Evolutionary conservation across 345 rosid genomes (phyloP).

Genomic region (Lenwebbia sp.): DNA sequence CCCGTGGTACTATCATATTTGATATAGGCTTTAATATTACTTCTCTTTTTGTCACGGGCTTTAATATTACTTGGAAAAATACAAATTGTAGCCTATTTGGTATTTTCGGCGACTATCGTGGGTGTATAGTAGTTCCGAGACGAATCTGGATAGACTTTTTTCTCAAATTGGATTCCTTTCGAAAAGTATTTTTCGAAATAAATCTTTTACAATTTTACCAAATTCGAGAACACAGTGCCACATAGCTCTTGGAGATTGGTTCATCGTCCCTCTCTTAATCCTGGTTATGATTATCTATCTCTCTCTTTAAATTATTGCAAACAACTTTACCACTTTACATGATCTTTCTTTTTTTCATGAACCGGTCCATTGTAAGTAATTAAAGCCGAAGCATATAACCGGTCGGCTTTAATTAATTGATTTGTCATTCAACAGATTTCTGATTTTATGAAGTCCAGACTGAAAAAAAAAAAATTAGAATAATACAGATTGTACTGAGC

Average conservation of each 20-base stretch:
- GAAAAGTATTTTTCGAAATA: not conserved
- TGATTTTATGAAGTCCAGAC: not conserved
- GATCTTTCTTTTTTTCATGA: not conserved
- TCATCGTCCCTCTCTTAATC: not conserved
- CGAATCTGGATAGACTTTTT: not conserved
- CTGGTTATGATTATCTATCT: not conserved
- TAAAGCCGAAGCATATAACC: not conserved
- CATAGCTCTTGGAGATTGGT: not conserved
- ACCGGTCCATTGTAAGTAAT: not conserved
- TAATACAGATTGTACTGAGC: not conserved
- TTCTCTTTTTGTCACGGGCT: not conserved
- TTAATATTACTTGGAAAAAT: not conserved
- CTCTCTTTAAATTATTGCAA: not conserved
- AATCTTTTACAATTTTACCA: not conserved
- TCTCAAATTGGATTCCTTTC: not conserved
- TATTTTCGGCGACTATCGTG: not conserved
- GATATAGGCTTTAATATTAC: too few relatives aligned
- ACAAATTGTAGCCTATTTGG: not conserved
- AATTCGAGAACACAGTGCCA: not conserved
- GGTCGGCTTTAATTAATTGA: not conserved
- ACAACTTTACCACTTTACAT: not conserved
- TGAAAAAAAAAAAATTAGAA: not conserved
- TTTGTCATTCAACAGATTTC: not conserved
- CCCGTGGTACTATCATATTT: too few relatives aligned
- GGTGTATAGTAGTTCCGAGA: not conserved